Evolutionary conservation across 345 rosid genomes (phyloP), one percentile per base, ranked within the genome.

Genomic region (Luvunga scandens): DNA sequence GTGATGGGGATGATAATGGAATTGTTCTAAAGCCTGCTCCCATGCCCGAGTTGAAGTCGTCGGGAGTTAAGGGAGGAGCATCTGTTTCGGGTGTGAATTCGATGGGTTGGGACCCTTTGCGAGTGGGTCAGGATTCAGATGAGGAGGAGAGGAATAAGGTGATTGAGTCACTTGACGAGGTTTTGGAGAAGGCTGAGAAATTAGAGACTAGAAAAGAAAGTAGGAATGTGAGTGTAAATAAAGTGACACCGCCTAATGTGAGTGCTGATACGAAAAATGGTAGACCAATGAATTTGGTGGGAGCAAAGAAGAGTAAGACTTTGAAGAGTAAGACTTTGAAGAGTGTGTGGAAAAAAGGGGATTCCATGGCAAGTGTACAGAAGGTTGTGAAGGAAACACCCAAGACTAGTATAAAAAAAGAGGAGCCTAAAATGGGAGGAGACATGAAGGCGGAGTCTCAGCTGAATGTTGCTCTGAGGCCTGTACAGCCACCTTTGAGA

Each of bases 271-370:
- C 78, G 6, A 83, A 63, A 79, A 77, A 79, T 59, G 84, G 80
- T 31, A 81, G 81, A 59, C 70, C 80, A 1, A 83, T 61, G 48
- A 83, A 62, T 80, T 77, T 87, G 7, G 80, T 45, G 14, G 86
- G 76, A 27, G 81, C 82, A 56, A 78, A 78, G 81, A 90, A 85
- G 72, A 78, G 88, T 42, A 93, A 96, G 79, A 84, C 94, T 71
- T 74, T 89, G 87, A 96, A 89, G 92, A 96, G 97, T 77, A 93
- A 96, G 79, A 84, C 94, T 71, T 74, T 89, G 87, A 96, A 89
- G 92, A 96, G 97, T 77, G 99, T 96, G 73, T 96, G 99, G 99
- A 86, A 93, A 71, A 96, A 92, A 84, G 98, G 99, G 14, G 99
- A 96, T 81, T 78, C 88, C 13, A 90, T 92, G 27, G 88, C 88